Conservation (phyloP, 768 basidiomycete genomes). For the Tricholoma flavovirens region DNA sequence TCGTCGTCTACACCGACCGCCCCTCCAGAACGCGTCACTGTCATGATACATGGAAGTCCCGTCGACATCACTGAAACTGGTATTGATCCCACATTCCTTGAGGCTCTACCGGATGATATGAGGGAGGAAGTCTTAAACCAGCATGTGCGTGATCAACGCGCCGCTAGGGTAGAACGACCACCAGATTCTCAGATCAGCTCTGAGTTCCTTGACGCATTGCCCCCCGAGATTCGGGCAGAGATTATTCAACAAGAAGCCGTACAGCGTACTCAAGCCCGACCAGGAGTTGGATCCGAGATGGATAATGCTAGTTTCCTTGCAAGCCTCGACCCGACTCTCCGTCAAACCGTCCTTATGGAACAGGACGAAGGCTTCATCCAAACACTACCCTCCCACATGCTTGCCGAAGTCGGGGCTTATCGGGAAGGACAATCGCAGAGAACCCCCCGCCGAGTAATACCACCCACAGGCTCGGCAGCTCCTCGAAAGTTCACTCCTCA, state of each 20-base stretch:
- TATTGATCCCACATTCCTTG: constrained; percentile 96
- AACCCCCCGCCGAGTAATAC: constrained; percentile 24
- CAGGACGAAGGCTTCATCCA: constrained; percentile 83
- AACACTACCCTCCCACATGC: constrained; percentile 76
- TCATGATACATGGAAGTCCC: constrained; percentile 85
- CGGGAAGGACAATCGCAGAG: constrained; percentile 47
- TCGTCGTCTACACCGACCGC: constrained; percentile 21
- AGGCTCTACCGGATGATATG: constrained; percentile 98
- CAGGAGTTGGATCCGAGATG: constrained; percentile 62
- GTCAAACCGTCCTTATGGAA: constrained; percentile 87
- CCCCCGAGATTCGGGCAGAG: constrained; percentile 94
- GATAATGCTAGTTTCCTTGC: constrained; percentile 91
- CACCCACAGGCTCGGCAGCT: constrained; percentile 19
- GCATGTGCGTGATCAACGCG: constrained; percentile 88
- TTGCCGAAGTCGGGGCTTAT: constrained; percentile 75
- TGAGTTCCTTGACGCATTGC: constrained; percentile 94
- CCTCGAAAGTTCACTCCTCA: constrained; percentile 48
- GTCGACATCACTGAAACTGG: constrained; percentile 99
- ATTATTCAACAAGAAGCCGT: constrained; percentile 92
- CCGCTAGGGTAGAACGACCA: constrained; percentile 67
- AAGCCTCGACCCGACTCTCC: constrained; percentile 81
- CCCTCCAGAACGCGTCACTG: constrained; percentile 66
- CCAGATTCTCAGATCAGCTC: constrained; percentile 85
- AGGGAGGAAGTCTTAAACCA: constrained; percentile 97
- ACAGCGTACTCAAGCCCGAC: constrained; percentile 65